A percentile compares a stretch with the other conserved stretches of the same genome.
Evolutionary conservation across 805 yeast species (phyloP).

Genomic region (Barnettozyma populi): DNA sequence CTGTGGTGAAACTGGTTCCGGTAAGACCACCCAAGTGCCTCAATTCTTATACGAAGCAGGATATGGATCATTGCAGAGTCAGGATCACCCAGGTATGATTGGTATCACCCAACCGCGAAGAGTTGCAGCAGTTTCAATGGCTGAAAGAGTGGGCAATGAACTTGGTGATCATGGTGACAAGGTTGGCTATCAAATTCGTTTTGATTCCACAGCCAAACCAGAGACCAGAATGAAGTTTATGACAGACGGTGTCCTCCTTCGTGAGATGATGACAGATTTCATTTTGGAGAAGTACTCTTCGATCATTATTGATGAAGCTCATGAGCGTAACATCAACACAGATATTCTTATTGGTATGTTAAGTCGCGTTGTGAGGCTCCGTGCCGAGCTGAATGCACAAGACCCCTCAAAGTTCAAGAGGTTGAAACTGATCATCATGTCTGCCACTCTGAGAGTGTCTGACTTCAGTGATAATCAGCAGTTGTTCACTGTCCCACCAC

Average conservation of each 20-base stretch:
- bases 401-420: slow-evolving; percentile 49
- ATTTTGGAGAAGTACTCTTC: slow-evolving; percentile 76
- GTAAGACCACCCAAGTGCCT: slow-evolving; percentile 97
- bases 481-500: slow-evolving; percentile 72
- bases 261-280: slow-evolving; percentile 92
- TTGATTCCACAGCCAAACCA: slow-evolving; percentile 59
- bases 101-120: slow-evolving; percentile 95
- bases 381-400: slow-evolving; percentile 47
- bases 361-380: slow-evolving; percentile 73
- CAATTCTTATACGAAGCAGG: slow-evolving; percentile 94
- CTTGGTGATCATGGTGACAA: slow-evolving; percentile 63
- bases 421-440: slow-evolving; percentile 86
- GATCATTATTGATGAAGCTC: slow-evolving; percentile 94
- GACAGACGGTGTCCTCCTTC: slow-evolving; percentile 90
- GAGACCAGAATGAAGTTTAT: slow-evolving; percentile 77
- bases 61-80: slow-evolving; percentile 53
- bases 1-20: slow-evolving; percentile 98
- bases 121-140: slow-evolving; percentile 92
- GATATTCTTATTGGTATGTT: slow-evolving; percentile 94
- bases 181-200: slow-evolving; percentile 80
- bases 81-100: slow-evolving; percentile 84
- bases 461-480: slow-evolving; percentile 82
- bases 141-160: slow-evolving; percentile 71
- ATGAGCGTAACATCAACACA: slow-evolving; percentile 92
- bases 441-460: slow-evolving; percentile 90